phyloP scores from a whole-genome alignment of 108 stramenopile genomes.

The Craspedostauros australis region DNA sequence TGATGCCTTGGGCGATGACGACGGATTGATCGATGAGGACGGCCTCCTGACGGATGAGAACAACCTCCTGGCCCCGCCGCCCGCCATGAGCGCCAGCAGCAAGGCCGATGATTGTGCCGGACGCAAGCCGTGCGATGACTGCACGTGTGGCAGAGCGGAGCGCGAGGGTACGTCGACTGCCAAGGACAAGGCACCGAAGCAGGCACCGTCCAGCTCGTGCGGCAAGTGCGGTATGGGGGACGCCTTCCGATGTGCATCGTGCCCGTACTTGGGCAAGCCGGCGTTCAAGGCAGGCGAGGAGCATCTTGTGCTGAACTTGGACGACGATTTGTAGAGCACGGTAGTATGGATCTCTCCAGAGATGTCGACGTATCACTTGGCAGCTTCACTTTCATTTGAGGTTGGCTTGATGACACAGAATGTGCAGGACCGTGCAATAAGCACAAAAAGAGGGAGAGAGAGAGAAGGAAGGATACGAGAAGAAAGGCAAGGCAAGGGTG shows the following conservation, averaged over 20 bases:
- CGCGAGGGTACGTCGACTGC: slow-evolving; percentile 18
- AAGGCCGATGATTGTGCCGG: slow-evolving; percentile 73
- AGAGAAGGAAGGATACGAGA: too few species aligned
- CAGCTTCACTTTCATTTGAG: too few species aligned
- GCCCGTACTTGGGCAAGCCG: slow-evolving; percentile 94
- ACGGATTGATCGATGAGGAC: slow-evolving; percentile 71
- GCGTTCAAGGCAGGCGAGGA: slow-evolving; percentile 96
- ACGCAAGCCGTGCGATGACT: slow-evolving; percentile 91
- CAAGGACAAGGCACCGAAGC: slow-evolving; percentile 5
- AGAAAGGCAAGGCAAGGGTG: too few species aligned
- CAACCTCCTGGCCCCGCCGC: slow-evolving; percentile 47
- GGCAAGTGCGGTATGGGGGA: slow-evolving; percentile 98
- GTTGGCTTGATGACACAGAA: too few species aligned
- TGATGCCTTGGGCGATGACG: slow-evolving; percentile 54
- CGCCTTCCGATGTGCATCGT: slow-evolving; percentile 97
- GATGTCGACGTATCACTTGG: too few species aligned
- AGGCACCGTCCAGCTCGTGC: slow-evolving; percentile 61
- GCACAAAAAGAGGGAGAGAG: too few species aligned
- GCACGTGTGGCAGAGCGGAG: slow-evolving; percentile 94
- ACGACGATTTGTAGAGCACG: slow-evolving; percentile 63
- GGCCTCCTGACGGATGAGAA: slow-evolving; percentile 37
- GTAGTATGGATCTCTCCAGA: too few species aligned
- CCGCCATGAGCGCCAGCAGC: slow-evolving; percentile 23
- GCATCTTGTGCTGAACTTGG: slow-evolving; percentile 85
- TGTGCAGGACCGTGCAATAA: too few species aligned